Percentiles rank a stretch among this genome's conserved stretches.
These are phyloP conservation scores for Elaeagnus macrophylla DNA, from an alignment of 306 rosid genomes.

Conservation along the genomic window DNA sequence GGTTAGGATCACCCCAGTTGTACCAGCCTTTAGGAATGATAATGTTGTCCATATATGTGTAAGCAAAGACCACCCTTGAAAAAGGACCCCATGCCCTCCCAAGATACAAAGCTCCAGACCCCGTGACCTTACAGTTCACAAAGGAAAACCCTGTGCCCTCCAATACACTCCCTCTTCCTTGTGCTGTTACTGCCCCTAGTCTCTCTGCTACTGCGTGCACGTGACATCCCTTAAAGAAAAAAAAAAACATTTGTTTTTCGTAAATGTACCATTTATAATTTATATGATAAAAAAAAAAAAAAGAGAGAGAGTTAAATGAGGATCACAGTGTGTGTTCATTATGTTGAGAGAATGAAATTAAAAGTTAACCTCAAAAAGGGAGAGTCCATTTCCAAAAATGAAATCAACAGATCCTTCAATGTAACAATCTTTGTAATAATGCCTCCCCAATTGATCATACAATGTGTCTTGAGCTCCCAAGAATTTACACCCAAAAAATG, in stretches of 20 bases:
- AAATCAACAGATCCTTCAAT: neutral
- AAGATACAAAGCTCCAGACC: slow-evolving; percentile 87
- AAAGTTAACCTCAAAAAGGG: slow-evolving; percentile 78
- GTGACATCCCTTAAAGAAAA: slow-evolving; percentile 69
- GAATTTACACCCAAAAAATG: neutral
- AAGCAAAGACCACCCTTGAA: slow-evolving; percentile 83
- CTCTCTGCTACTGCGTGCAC: slow-evolving; percentile 81
- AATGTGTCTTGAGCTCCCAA: neutral
- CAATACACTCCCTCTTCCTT: slow-evolving; percentile 67
- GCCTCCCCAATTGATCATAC: neutral
- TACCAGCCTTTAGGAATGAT: slow-evolving; percentile 97
- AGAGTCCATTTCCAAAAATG: slow-evolving; percentile 22
- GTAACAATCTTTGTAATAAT: neutral
- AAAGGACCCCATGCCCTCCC: slow-evolving; percentile 99
- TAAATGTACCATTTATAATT: no score
- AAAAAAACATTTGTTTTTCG: no score
- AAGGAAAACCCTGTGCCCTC: slow-evolving; percentile 96
- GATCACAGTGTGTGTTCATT: no score
- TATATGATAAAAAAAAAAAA: no score
- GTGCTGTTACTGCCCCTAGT: slow-evolving; percentile 83
- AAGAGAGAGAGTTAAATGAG: no score
- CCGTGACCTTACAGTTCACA: slow-evolving; percentile 94
- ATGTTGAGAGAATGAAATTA: neutral
- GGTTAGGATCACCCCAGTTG: slow-evolving; percentile 94
- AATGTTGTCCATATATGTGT: slow-evolving; percentile 88